Evolutionary conservation across 352 stramenopile genomes (phyloP), one percentile per base, ranked within the genome.

Genomic region (Phytophthora nicotianae): DNA sequence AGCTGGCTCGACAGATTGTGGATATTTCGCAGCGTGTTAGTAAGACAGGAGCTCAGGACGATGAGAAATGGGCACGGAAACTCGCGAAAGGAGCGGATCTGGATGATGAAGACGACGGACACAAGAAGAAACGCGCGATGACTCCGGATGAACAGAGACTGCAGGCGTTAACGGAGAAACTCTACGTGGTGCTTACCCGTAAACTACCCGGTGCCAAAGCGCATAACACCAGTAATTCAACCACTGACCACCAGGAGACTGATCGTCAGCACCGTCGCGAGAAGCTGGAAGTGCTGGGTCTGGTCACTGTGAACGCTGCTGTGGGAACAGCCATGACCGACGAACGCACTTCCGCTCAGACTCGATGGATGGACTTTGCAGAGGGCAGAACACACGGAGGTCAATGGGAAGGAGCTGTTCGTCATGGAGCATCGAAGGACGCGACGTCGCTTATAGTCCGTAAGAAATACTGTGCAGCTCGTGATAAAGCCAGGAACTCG

Each of bases 311-410:
- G 35, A 89, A 68, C 40, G 86, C 86, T 43, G 67, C 75, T 16
- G 74, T 90, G 2, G 82, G 81, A 3, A 74, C 78, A 2, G 74
- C 73, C 0, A 63, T 90, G 38, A 69, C 61, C 10, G 77, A 85
- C 11, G 71, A 88, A 40, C 82, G 89, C 5, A 74, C 87, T 8
- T 81, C 83, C 14, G 89, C 89, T 20, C 81, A 93, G 57, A 97
- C 89, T 16, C 78, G 74, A 50, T 97, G 86, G 86, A 82, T 97
- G 50, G 89, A 97, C 57, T 66, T 51, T n/a, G 81, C 83, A 0
- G 33, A 58, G 11, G 85, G 76, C 13, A 43, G 27, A 42, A 35
- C 47, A 21, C 77, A 86, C 35, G 81, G 85, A 16, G 88, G 81
- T 2, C 59, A 77, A 7, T 97, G 88, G 88, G 56, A 75, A 33